phyloP scores from a whole-genome alignment of 1,139 yeast genomes.

The Kodamaea ohmeri region DNA sequence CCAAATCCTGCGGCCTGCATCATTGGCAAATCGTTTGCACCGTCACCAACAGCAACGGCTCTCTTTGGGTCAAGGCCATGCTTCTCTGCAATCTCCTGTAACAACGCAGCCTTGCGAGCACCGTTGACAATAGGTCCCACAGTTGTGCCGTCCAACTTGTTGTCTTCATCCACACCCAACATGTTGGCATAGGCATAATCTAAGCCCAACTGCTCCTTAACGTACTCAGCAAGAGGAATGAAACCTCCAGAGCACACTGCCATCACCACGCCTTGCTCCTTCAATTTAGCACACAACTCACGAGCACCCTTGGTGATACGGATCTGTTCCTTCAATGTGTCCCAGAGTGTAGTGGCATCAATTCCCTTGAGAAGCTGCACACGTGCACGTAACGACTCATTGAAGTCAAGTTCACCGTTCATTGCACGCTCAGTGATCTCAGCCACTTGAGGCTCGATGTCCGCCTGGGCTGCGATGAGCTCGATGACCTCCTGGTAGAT shows the following conservation, averaged over 20 bases:
- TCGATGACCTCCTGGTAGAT: conserved; percentile 97
- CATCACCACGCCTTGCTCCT: conserved; percentile 58
- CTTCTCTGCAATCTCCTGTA: conserved; percentile 62
- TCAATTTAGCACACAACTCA: conserved; percentile 64
- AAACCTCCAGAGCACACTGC: conserved; percentile 97
- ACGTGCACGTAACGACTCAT: conserved; percentile 71
- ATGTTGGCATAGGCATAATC: conserved; percentile 90
- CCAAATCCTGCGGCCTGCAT: conserved; percentile 93
- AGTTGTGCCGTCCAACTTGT: conserved; percentile 53
- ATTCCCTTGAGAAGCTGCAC: conserved; percentile 80
- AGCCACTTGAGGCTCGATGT: conserved; percentile 71
- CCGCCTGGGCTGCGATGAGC: conserved; percentile 85
- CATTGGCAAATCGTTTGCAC: conserved; percentile 93
- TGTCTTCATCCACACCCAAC: conserved; percentile 54
- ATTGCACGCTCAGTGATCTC: conserved; percentile 90
- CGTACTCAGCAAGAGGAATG: conserved; percentile 77
- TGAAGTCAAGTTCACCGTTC: conserved; percentile 96
- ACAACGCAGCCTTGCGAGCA: conserved; percentile 70
- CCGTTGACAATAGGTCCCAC: conserved; percentile 86
- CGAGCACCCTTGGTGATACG: conserved; percentile 79
- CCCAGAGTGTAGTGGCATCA: conserved; percentile 70
- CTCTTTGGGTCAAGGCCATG: conserved; percentile 56
- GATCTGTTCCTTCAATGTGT: conserved; percentile 67
- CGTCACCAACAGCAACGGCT: conserved; percentile 93
- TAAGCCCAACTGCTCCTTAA: conserved; percentile 64